Percentiles rank a stretch among this genome's conserved stretches.
Conservation (phyloP, 1,139 yeast species). For the Magnusiomyces fungicola region DNA sequence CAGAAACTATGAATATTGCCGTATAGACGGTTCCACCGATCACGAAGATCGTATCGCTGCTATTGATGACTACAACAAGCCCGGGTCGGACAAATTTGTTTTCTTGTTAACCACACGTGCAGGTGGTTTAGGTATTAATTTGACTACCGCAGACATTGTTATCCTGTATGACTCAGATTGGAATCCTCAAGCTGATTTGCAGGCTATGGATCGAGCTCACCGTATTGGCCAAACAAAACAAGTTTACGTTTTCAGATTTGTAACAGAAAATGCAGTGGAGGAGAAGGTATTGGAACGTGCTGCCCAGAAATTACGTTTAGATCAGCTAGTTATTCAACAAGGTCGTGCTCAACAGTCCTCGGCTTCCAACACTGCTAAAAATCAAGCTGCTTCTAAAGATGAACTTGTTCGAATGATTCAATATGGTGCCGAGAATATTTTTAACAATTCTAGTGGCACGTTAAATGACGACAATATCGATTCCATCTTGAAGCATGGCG, state of each 20-base stretch:
- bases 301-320: constrained; percentile 85
- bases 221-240: constrained; percentile 97
- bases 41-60: constrained; percentile 92
- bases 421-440: constrained; percentile 88
- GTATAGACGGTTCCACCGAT: constrained; percentile 92
- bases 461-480: constrained; percentile 68
- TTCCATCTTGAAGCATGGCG: constrained; percentile 66
- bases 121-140: constrained; percentile 93
- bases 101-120: constrained; percentile 92
- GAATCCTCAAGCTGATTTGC: constrained; percentile 98
- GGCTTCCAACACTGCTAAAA: constrained; percentile 40
- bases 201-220: constrained; percentile 98
- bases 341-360: constrained; percentile 49
- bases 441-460: constrained; percentile 37
- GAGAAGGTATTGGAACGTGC: constrained; percentile 95
- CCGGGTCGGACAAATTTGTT: constrained; percentile 74
- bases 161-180: constrained; percentile 91
- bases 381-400: constrained; percentile 49
- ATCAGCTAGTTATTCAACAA: constrained; percentile 93
- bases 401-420: constrained; percentile 93
- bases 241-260: constrained; percentile 85
- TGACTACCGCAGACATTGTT: constrained; percentile 89
- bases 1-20: constrained; percentile 77
- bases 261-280: constrained; percentile 92
- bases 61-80: constrained; percentile 84